Evolutionary conservation across 2,329 filamentous ascomycete species (phyloP), one percentile per base, ranked within the genome.

Genomic region (Pseudogymnoascus sp.): DNA sequence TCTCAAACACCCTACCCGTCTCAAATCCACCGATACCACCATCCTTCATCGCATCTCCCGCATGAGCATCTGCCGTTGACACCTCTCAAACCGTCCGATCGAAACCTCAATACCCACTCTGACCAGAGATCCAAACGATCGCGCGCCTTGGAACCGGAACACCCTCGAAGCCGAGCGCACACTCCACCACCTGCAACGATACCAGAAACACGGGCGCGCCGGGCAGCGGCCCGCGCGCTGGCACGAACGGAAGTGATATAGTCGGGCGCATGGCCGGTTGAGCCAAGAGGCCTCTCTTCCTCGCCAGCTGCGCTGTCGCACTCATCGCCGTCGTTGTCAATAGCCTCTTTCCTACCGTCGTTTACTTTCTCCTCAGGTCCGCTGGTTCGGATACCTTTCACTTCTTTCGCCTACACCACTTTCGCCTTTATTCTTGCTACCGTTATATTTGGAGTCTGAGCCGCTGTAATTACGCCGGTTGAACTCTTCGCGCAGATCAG

Each of bases 341-440:
- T 49, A 49, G 23, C 23, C 45, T 33, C 28, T 55, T 55, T 55
- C 49, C 11, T 55, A 21, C 28, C 28, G 49, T 33, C 49, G 49
- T 55, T 55, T 21, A 33, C 49, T 55, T 55, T 21, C 45, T 6
- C 9, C 28, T 55, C 49, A 33, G 28, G 28, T 55, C 49, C 49
- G 49, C 49, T 55, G 49, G 49, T 33, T 55, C 49, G 49, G 49
- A 55, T 33, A 33, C 49, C 49, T 55, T 33, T 55, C 49, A n/a
- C 49, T 55, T 55, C 49, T 55, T 55, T 55, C 28, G 49, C 49
- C 49, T 21, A 9, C 49, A 28, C 5, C 28, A 33, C 28, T 12
- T 33, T 33, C n/a, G 9, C 45, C 49, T 55, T 55, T n/a, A 21
- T 21, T 33, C 9, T 21, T 6, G 16, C 28, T 55, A 33, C 49